Evolutionary conservation across 805 yeast genomes (phyloP), one percentile per base, ranked within the genome.

Genomic region (Metschnikowia shivogae): DNA sequence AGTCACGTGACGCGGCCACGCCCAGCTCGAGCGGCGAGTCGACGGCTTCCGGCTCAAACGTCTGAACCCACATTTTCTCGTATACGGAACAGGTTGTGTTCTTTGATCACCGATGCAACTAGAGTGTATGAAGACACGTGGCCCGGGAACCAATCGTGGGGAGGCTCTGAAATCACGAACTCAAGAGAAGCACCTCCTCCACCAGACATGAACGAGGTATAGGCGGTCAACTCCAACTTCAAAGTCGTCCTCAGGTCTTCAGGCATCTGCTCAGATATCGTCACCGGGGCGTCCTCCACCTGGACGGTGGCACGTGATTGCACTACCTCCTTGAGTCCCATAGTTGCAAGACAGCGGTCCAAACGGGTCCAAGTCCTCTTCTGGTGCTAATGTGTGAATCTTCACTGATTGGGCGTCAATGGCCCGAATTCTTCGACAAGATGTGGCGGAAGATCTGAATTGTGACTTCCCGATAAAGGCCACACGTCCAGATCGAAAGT

Each of bases 181-280:
- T 65, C 60, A 0, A 69, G 48, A 10, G 64, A 42, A 4, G 44
- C 43, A 1, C 71, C 56, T 4, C 72, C 76, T 10, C 65, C 42
- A n/a, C 60, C 57, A 17, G 74, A 72, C 53, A 69, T 63, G 45
- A 74, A 78, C 0, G 85, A 77, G 0, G 82, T 73, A 47, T 76
- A 73, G 6, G 74, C 76, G 0, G 85, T 78, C 9, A 80, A 43
- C 50, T 77, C 82, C 8, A 39, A 28, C 12, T 47, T 47, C 5
- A 20, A 10, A 10, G 12, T 8, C 36, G 32, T 45, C 42, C 13
- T 8, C 6, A 13, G 35, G 14, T 5, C 11, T 34, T 30, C 4
- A 34, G 32, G 7, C 6, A 40, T 6, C 37, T 37, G 34, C 39
- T 39, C 24, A 52, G 38, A 22, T 22, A 22, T 22, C 8, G 26